Base-by-base conservation (phyloP, 768 basidiomycete species). In the Austroboletus eburneus region DNA sequence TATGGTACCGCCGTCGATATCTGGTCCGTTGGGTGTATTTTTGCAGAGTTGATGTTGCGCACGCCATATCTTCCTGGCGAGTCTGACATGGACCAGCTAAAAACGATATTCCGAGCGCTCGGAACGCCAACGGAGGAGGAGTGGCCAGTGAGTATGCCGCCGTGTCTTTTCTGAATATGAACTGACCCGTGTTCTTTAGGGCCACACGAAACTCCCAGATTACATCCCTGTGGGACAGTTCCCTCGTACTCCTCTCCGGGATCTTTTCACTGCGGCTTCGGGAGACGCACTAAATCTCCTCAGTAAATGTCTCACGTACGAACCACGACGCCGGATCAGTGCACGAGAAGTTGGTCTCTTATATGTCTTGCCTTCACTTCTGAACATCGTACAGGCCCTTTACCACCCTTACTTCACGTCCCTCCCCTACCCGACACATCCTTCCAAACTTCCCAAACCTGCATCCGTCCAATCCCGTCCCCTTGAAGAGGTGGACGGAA, bases 1-100 rank as follows among this genome's bases (percentile, higher is more conserved):
- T 97, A 99, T 66, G 81, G 91, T 58, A 83, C 90, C 2, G 86
- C 87, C 0, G 92, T 96, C 47, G 95, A 99, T 65, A 81, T 92
- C 25, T 99, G 95, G 95, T 96, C 94, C 9, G 87, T 96, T 4
- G 95, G 95, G 1, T 96, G 93, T 54, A 99, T 99, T 54, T 95
- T 98, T 59, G 91, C 95, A 3, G 96, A 99, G 64, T 78, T 98
- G 42, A 95, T 98, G 87, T 73, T 98, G 27, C 82, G 96, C 14
- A 92, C 88, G 21, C 96, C 96, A 2, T 99, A 96, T 60, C 77
- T 98, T 22, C 85, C 96, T 2, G 96, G 94, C 16, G 94, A 96
- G 55, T 87, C 82, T 42, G 96, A 98, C 65, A 87, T 99, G 80
- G 95, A 96, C 66, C 96, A 99, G 62, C 69, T 99, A 25, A 94